Conservation (phyloP, 352 stramenopile species). For the Thalassiosira allenii region DNA sequence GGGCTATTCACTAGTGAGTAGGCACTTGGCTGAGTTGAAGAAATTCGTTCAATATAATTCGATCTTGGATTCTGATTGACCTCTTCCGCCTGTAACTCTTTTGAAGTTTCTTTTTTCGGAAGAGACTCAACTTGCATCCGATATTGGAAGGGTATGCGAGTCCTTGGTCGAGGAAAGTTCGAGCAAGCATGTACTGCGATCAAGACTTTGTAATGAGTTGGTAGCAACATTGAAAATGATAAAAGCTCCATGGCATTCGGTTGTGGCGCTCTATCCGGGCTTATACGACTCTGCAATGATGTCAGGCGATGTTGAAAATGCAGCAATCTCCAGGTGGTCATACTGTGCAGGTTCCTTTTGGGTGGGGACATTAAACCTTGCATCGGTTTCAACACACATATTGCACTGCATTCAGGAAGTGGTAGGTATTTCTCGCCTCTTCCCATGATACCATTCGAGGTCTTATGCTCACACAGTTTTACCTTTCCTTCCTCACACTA, state of each 20-base stretch:
- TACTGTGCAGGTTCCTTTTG: background rate
- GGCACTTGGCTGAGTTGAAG: too few species aligned
- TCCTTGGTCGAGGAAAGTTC: background rate
- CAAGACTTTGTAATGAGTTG: background rate
- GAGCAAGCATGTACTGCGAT: background rate
- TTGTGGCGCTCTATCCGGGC: background rate
- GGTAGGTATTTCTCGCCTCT: background rate
- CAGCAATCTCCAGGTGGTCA: background rate
- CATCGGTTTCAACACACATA: background rate
- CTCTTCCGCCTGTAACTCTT: background rate
- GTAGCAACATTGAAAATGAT: background rate
- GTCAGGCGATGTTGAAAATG: background rate
- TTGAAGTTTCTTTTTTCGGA: background rate
- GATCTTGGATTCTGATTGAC: too few species aligned
- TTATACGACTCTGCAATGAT: background rate
- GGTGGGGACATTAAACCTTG: background rate
- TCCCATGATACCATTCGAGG: too few species aligned
- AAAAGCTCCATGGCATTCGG: background rate
- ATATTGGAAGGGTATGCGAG: background rate
- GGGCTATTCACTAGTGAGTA: conserved; percentile 6
- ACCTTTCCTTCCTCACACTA: too few species aligned
- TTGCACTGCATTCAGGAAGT: background rate
- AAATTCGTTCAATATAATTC: background rate
- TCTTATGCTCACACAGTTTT: too few species aligned
- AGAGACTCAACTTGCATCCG: background rate